A percentile compares a stretch with the other conserved stretches of the same genome.
Evolutionary conservation across 2,329 filamentous ascomycete species (phyloP).

Genomic region (Colletotrichum gigasporum): DNA sequence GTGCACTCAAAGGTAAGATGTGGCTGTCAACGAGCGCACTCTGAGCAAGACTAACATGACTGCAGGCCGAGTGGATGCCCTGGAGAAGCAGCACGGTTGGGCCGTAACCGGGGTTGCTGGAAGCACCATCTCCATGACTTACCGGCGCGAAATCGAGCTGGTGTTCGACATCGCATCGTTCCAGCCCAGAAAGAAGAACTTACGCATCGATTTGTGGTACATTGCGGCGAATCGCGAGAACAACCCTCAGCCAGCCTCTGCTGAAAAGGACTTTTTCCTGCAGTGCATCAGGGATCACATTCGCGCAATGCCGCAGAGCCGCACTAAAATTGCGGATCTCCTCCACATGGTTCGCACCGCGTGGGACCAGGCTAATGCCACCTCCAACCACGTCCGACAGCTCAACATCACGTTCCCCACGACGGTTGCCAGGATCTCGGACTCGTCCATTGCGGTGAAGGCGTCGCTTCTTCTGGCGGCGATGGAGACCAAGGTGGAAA

Average conservation of each 20-base stretch:
- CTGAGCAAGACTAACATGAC: constrained; percentile 46
- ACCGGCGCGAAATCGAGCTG: constrained; percentile 76
- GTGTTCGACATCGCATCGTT: constrained; percentile 76
- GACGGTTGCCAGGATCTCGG: constrained; percentile 68
- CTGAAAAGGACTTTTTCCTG: constrained; percentile 79
- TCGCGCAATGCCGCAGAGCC: constrained; percentile 67
- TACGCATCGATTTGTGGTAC: constrained; percentile 75
- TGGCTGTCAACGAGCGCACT: background rate
- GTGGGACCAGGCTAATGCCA: constrained; percentile 72
- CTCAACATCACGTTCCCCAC: constrained; percentile 74
- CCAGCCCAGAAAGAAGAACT: constrained; percentile 53
- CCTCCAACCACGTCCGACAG: constrained; percentile 68
- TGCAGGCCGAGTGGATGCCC: constrained; percentile 68
- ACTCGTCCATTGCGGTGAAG: constrained; percentile 71
- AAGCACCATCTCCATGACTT: constrained; percentile 76
- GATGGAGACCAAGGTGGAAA: constrained; percentile 74
- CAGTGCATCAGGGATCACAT: constrained; percentile 76
- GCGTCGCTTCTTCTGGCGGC: constrained; percentile 70
- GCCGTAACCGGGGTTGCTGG: constrained; percentile 71
- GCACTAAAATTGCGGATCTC: constrained; percentile 65
- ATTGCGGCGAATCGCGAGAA: constrained; percentile 67
- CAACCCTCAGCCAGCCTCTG: constrained; percentile 64
- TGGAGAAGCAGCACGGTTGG: constrained; percentile 78
- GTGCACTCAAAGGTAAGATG: constrained; percentile 74
- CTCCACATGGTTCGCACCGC: constrained; percentile 66